These are phyloP conservation scores for Tremella yokohamensis DNA, from an alignment of 768 basidiomycete species.

Conservation along the genomic window DNA sequence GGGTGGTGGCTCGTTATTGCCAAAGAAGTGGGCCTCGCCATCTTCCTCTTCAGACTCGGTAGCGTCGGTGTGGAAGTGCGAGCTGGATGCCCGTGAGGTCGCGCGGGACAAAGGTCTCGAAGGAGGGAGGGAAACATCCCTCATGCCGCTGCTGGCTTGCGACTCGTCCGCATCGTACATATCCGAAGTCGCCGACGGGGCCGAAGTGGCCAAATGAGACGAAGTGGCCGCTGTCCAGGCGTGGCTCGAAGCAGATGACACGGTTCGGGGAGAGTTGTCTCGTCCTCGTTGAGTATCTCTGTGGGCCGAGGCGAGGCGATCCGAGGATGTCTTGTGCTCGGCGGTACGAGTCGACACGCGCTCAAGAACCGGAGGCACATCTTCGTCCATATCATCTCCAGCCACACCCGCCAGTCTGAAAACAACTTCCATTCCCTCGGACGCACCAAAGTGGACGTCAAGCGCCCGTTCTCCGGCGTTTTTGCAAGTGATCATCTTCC, in stretches of 20 bases:
- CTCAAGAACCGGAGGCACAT: slow-evolving; percentile 18
- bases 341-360: slow-evolving; percentile 5
- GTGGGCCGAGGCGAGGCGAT: neutral
- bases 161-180: slow-evolving; percentile 1
- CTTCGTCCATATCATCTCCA: slow-evolving; percentile 41
- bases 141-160: neutral
- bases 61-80: slow-evolving; percentile 18
- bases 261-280: slow-evolving; percentile 8
- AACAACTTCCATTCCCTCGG: slow-evolving; percentile 38
- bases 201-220: neutral
- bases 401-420: slow-evolving; percentile 47
- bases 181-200: neutral
- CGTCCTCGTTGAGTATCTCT: slow-evolving; percentile 5
- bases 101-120: slow-evolving; percentile 37
- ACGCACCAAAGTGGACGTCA: slow-evolving; percentile 42
- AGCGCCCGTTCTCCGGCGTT: slow-evolving; percentile 40
- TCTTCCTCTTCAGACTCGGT: slow-evolving; percentile 35
- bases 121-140: slow-evolving; percentile 29
- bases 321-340: slow-evolving; percentile 11
- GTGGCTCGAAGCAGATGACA: slow-evolving; percentile 15
- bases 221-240: neutral
- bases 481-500: slow-evolving; percentile 43
- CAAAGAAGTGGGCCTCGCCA: slow-evolving; percentile 35
- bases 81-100: slow-evolving; percentile 29
- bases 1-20: slow-evolving; percentile 9